Evolutionary conservation across 495 filamentous ascomycete species (phyloP).

Genomic region (Clohesyomyces aquaticus): DNA sequence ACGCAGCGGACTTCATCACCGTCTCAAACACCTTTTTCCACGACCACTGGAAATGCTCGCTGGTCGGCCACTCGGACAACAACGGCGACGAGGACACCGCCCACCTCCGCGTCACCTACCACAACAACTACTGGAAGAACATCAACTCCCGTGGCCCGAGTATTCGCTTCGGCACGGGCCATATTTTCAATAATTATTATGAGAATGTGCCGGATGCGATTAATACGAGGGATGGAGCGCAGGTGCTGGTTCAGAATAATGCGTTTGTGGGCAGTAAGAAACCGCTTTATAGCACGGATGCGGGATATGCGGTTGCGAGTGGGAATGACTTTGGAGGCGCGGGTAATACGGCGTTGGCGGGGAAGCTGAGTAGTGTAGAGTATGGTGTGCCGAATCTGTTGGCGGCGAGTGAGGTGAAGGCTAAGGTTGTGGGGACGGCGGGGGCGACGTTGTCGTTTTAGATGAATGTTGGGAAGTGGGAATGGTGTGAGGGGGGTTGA

Average conservation of each 20-base stretch:
- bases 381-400: conserved; percentile 56
- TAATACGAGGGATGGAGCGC: conserved; percentile 68
- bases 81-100: conserved; percentile 56
- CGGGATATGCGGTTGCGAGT: conserved; percentile 55
- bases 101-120: conserved; percentile 62
- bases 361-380: conserved; percentile 55
- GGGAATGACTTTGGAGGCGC: conserved; percentile 62
- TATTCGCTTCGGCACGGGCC: conserved; percentile 66
- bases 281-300: conserved; percentile 61
- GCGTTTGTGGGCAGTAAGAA: conserved; percentile 56
- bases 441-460: conserved; percentile 62
- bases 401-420: conserved; percentile 51
- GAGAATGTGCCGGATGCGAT: conserved; percentile 59
- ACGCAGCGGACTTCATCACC: conserved; percentile 58
- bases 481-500: no score
- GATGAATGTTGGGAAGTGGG: no score
- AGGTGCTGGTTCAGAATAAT: conserved; percentile 65
- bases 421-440: conserved; percentile 53
- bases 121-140: conserved; percentile 67
- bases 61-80: conserved; percentile 64
- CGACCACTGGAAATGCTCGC: conserved; percentile 69
- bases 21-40: conserved; percentile 57
- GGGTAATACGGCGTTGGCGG: conserved; percentile 52
- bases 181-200: conserved; percentile 56
- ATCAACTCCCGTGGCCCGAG: conserved; percentile 63